phyloP scores from a whole-genome alignment of 2,329 filamentous ascomycete species.

The Sphaerulina populicola region DNA sequence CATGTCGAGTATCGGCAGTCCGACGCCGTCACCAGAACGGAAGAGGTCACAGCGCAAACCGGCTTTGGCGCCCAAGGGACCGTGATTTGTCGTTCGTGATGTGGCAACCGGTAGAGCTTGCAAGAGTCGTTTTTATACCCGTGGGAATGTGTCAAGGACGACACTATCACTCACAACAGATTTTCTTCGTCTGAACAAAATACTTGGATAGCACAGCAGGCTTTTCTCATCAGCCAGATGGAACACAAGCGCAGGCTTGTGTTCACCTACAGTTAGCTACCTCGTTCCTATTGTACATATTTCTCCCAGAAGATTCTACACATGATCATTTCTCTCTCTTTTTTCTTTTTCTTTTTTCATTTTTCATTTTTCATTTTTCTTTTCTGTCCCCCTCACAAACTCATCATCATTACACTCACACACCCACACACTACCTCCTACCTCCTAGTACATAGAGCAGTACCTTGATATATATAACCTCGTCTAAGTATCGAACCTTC shows the following conservation, averaged over 20 bases:
- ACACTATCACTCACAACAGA: background rate
- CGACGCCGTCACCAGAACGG: background rate
- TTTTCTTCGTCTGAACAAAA: background rate
- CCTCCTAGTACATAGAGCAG: too few species aligned
- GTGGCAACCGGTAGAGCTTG: background rate
- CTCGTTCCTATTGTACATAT: too few species aligned
- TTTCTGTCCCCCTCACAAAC: background rate
- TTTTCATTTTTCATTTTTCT: too few species aligned
- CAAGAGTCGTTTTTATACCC: background rate
- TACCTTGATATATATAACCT: too few species aligned
- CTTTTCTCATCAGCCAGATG: background rate
- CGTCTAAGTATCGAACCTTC: too few species aligned
- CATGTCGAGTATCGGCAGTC: conserved; percentile 14
- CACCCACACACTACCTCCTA: too few species aligned
- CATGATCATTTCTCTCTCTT: background rate
- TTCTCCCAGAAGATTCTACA: background rate
- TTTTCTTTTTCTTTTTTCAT: background rate
- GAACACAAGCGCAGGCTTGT: background rate
- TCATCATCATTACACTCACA: background rate
- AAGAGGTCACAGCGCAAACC: background rate
- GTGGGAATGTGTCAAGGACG: background rate
- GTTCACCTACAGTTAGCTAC: too few species aligned
- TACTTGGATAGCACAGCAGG: too few species aligned
- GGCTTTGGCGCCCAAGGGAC: background rate
- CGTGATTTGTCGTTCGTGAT: background rate